Evolutionary conservation across 1,284 basidiomycete species (phyloP).

Genomic region (Cyathus olla): DNA sequence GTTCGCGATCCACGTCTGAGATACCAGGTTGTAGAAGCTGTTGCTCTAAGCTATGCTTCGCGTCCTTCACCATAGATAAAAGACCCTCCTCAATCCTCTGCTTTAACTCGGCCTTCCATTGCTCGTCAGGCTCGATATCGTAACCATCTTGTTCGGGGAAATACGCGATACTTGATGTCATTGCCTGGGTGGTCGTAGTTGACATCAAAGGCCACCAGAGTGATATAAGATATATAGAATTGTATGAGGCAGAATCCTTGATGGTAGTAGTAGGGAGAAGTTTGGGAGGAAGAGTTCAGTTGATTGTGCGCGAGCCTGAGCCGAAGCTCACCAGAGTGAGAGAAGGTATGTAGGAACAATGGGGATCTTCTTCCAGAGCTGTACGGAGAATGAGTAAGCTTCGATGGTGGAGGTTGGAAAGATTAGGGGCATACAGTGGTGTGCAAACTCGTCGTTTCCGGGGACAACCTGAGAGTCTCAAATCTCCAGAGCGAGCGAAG

Average conservation of each 20-base stretch:
- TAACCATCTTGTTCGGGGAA: slow-evolving; percentile 23
- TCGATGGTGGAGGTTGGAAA: no score
- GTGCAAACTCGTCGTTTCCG: no score
- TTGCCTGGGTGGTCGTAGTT: slow-evolving; percentile 33
- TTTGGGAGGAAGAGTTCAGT: slow-evolving; percentile 29
- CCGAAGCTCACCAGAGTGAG: no score
- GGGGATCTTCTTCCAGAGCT: no score
- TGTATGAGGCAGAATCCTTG: not conserved
- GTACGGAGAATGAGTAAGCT: no score
- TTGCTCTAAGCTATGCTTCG: slow-evolving; percentile 52
- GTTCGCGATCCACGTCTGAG: slow-evolving; percentile 33
- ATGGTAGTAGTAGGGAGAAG: slow-evolving; percentile 9
- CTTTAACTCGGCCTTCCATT: slow-evolving; percentile 59
- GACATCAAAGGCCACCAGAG: slow-evolving; percentile 38
- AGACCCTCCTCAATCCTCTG: slow-evolving; percentile 56
- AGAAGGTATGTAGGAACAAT: no score
- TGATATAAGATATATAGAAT: no score
- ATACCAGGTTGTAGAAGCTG: slow-evolving; percentile 45
- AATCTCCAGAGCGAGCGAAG: no score
- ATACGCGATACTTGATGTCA: slow-evolving; percentile 23
- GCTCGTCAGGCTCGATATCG: slow-evolving; percentile 63
- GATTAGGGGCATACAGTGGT: no score
- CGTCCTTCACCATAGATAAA: slow-evolving; percentile 57
- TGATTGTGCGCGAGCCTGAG: slow-evolving; percentile 21
- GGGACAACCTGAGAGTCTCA: no score